A percentile compares a stretch with the other conserved stretches of the same genome.
Conservation (phyloP, 768 basidiomycete species). For the Rubroboletus satanas region DNA sequence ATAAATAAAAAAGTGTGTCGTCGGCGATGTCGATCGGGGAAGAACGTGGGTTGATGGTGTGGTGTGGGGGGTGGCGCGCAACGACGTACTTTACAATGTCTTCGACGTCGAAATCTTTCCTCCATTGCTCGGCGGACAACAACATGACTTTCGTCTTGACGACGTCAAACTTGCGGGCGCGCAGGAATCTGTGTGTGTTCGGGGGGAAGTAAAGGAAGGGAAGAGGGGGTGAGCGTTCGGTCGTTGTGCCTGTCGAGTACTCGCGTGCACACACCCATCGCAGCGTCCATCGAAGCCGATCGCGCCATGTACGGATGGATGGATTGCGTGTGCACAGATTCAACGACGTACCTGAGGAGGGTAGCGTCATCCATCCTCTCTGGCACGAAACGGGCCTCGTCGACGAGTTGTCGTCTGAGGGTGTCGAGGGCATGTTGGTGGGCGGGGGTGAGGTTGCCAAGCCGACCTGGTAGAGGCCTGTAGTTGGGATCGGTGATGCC, state of each 20-base stretch:
- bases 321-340: neutral
- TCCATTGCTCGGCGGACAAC: constrained; percentile 79
- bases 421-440: constrained; percentile 67
- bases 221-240: neutral
- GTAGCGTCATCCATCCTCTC: constrained; percentile 68
- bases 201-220: neutral
- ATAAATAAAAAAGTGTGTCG: too few relatives aligned
- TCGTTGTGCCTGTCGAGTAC: neutral
- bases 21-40: too few relatives aligned
- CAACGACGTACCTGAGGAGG: constrained; percentile 53
- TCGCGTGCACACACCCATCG: neutral
- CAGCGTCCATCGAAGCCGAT: constrained; percentile 15
- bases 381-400: constrained; percentile 55
- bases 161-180: constrained; percentile 92
- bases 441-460: constrained; percentile 68
- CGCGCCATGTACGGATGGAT: constrained; percentile 1
- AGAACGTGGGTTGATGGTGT: neutral
- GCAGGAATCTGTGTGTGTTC: constrained; percentile 60
- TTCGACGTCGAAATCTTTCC: constrained; percentile 79
- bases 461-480: constrained; percentile 63
- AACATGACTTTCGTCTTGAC: constrained; percentile 82
- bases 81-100: constrained; percentile 59
- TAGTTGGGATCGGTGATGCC: constrained; percentile 64
- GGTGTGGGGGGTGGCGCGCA: too few relatives aligned
- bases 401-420: constrained; percentile 60